A percentile compares a stretch with the other conserved stretches of the same genome.
Conservation (phyloP, 352 stramenopile genomes). For the Thraustochytrium striatum region DNA sequence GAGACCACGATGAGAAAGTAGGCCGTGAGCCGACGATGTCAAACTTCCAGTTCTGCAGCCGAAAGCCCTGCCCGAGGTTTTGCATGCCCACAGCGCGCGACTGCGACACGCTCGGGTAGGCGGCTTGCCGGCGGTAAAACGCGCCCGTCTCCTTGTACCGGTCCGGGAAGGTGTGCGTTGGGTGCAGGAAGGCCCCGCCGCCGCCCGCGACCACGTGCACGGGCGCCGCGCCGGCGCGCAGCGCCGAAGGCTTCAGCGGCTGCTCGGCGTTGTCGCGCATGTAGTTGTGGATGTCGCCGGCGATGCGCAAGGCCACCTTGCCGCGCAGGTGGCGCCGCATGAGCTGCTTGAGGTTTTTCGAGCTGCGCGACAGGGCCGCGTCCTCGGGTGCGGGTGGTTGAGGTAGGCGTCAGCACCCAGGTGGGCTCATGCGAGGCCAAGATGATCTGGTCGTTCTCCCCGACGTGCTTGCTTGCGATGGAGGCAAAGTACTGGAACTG, state of each 20-base stretch:
- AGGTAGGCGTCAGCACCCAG: constrained; percentile 84
- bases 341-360: constrained; percentile 57
- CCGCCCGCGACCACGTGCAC: constrained; percentile 72
- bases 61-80: constrained; percentile 63
- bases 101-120: constrained; percentile 65
- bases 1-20: constrained; percentile 83
- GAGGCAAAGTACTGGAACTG: constrained; percentile 85
- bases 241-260: background rate
- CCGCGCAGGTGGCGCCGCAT: constrained; percentile 56
- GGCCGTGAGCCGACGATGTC: constrained; percentile 79
- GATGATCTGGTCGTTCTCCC: constrained; percentile 74
- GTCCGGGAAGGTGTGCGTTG: constrained; percentile 68
- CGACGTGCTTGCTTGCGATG: constrained; percentile 69
- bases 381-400: constrained; percentile 61
- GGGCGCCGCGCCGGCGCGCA: constrained; percentile 17
- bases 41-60: constrained; percentile 84
- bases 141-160: constrained; percentile 64
- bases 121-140: constrained; percentile 68
- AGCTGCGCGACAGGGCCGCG: constrained; percentile 50
- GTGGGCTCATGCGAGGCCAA: constrained; percentile 82
- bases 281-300: constrained; percentile 89
- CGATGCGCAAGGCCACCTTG: constrained; percentile 62
- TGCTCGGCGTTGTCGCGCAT: constrained; percentile 71
- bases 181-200: constrained; percentile 75
- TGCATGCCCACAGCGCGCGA: constrained; percentile 43